These are phyloP conservation scores for Calonectria hongkongensis DNA, from an alignment of 2,329 filamentous ascomycete species.

Conservation along the genomic window DNA sequence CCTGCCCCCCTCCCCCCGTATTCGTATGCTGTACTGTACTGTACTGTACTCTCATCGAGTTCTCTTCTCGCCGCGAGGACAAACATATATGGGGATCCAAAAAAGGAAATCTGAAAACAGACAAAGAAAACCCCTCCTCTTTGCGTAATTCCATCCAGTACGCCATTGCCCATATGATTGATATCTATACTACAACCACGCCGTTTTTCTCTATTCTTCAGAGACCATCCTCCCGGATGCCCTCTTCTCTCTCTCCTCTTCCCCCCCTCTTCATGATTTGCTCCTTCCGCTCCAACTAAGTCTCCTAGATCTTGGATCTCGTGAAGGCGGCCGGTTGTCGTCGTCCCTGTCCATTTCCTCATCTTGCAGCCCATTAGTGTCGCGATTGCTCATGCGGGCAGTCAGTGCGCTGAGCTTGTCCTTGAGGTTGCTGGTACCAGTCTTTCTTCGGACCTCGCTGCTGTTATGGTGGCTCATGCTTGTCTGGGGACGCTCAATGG, in stretches of 20 bases:
- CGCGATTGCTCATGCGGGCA: conserved; percentile 53
- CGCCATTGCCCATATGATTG: conserved; percentile 32
- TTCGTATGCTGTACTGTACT: conserved; percentile 12
- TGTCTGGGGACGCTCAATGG: conserved; percentile 57
- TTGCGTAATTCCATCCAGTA: conserved; percentile 27
- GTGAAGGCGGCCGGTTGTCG: conserved; percentile 43
- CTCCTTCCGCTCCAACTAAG: conserved; percentile 35
- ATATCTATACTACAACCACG: conserved; percentile 25
- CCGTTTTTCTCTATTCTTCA: background rate
- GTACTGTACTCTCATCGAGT: background rate
- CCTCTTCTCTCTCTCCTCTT: background rate
- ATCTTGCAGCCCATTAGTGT: conserved; percentile 45
- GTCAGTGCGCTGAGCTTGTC: conserved; percentile 61
- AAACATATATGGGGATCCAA: conserved; percentile 18
- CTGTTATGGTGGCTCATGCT: conserved; percentile 56
- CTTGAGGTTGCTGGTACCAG: conserved; percentile 57
- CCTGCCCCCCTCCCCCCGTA: background rate
- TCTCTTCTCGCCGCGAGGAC: conserved; percentile 18
- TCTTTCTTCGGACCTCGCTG: conserved; percentile 54
- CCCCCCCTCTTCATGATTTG: conserved; percentile 3
- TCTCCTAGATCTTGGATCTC: conserved; percentile 33
- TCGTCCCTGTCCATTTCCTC: conserved; percentile 50
- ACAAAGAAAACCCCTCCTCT: conserved; percentile 27
- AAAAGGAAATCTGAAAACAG: background rate
- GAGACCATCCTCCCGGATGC: background rate